Percentiles rank a stretch among this genome's conserved stretches.
Conservation (phyloP, 169 alveolate genomes). For the Plasmodium vivax region DNA sequence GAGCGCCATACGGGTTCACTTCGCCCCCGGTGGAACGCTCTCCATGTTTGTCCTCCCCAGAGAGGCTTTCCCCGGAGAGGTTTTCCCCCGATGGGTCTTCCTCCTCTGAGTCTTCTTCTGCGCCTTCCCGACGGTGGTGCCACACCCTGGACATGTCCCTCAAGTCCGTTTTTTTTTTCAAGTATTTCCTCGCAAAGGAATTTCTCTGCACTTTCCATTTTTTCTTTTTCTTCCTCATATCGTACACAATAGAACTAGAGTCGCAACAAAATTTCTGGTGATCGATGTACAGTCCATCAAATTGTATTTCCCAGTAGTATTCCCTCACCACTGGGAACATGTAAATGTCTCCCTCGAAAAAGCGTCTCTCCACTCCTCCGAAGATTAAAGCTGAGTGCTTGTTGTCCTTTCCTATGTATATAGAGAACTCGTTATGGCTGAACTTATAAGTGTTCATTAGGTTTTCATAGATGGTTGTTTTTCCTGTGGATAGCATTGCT, state of each 20-base stretch:
- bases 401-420: slow-evolving; percentile 66
- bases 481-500: slow-evolving; percentile 85
- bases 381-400: slow-evolving; percentile 86
- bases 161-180: neutral
- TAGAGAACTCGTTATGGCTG: slow-evolving; percentile 42
- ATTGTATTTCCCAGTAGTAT: slow-evolving; percentile 90
- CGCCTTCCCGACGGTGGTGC: neutral
- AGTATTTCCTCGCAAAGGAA: slow-evolving; percentile 11
- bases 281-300: slow-evolving; percentile 87
- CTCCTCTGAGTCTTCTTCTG: neutral
- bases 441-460: slow-evolving; percentile 7
- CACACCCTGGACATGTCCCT: neutral
- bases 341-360: slow-evolving; percentile 83
- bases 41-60: neutral
- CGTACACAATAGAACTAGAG: slow-evolving; percentile 33
- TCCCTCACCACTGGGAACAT: slow-evolving; percentile 91
- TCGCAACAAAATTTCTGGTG: slow-evolving; percentile 90
- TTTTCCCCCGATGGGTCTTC: neutral
- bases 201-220: neutral
- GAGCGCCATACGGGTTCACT: neutral
- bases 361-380: slow-evolving; percentile 89
- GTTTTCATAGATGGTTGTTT: slow-evolving; percentile 78
- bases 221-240: slow-evolving; percentile 7
- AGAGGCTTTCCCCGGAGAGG: neutral
- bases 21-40: neutral